A percentile compares a stretch with the other conserved stretches of the same genome.
phyloP scores from a whole-genome alignment of 1,139 yeast species.

The Hyphopichia wangnamkhiaoensis region DNA sequence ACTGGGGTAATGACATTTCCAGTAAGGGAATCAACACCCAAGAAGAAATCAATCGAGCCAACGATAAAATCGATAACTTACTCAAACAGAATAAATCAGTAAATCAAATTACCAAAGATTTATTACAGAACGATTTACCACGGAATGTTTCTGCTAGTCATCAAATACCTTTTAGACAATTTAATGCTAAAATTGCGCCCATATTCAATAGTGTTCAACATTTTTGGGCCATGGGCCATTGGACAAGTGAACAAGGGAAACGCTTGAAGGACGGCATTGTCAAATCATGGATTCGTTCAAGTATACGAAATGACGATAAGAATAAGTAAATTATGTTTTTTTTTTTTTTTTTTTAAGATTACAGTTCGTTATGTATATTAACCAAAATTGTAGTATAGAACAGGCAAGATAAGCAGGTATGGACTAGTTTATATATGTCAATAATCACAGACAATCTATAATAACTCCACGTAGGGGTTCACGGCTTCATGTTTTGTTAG shows the following conservation, averaged over 20 bases:
- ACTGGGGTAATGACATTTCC: background rate
- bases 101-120: conserved; percentile 12
- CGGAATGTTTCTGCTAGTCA: conserved; percentile 23
- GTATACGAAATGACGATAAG: background rate
- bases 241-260: conserved; percentile 51
- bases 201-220: conserved; percentile 46
- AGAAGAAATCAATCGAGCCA: conserved; percentile 2
- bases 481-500: too few relatives aligned
- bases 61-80: conserved; percentile 9
- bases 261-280: conserved; percentile 23
- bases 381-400: too few relatives aligned
- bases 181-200: conserved; percentile 45
- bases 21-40: background rate
- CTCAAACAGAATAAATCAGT: conserved; percentile 12
- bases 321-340: background rate
- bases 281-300: conserved; percentile 3
- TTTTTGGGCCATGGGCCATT: conserved; percentile 67
- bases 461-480: too few relatives aligned
- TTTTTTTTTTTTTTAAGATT: too few relatives aligned
- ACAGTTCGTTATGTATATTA: too few relatives aligned
- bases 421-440: too few relatives aligned
- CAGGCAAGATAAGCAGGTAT: too few relatives aligned
- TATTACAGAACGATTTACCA: conserved; percentile 21
- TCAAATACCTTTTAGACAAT: conserved; percentile 28
- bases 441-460: too few relatives aligned